These are phyloP conservation scores for Ilex paraguariensis DNA, from an alignment of 305 asterid genomes.

Conservation along the genomic window DNA sequence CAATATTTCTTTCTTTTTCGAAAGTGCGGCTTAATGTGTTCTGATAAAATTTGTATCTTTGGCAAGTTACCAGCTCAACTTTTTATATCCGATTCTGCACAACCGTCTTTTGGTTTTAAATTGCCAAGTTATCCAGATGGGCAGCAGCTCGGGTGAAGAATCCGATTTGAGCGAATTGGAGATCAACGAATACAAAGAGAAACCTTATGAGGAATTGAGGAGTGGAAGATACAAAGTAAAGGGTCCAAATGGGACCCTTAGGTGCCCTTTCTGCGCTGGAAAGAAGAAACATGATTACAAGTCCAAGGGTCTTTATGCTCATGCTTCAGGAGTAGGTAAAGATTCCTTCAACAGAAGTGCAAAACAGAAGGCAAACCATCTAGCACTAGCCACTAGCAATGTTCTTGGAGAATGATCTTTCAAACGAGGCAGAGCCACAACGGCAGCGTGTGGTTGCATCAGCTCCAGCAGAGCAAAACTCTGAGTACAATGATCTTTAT, in stretches of 20 bases:
- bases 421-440: conserved; percentile 30
- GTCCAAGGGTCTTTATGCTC: conserved; percentile 67
- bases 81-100: no score
- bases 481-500: conserved; percentile 26
- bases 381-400: conserved; percentile 45
- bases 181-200: conserved; percentile 57
- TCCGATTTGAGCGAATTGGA: conserved; percentile 82
- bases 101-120: neutral
- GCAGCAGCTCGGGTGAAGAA: conserved; percentile 66
- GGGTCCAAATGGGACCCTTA: conserved; percentile 64
- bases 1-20: no score
- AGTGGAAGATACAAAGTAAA: conserved; percentile 60
- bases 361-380: conserved; percentile 40
- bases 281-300: conserved; percentile 83
- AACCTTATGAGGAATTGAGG: conserved; percentile 57
- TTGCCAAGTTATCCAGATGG: conserved; percentile 53
- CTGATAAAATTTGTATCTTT: no score
- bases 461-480: conserved; percentile 10
- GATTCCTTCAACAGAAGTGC: conserved; percentile 41
- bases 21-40: no score
- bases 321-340: conserved; percentile 77
- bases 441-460: conserved; percentile 31
- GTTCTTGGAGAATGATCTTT: conserved; percentile 17
- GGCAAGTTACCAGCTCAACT: no score
- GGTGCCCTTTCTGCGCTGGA: conserved; percentile 88